Base-by-base conservation (phyloP, 139 green algal species). In the Chlamydomonas incerta region DNA sequence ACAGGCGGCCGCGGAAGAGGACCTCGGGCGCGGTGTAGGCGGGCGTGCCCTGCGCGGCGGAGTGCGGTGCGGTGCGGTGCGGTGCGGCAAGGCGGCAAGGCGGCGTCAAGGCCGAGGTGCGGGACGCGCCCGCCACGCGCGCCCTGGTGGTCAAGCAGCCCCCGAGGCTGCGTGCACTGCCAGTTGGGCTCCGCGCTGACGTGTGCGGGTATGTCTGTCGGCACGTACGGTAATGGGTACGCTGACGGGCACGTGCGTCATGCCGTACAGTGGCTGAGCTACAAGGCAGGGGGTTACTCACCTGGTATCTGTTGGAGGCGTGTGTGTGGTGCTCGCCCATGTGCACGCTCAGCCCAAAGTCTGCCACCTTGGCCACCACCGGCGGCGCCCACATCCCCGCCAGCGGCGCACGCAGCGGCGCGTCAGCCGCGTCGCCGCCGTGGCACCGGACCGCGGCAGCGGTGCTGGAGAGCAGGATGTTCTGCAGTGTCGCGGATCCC, bases 11-110 rank as follows among this genome's bases (percentile, higher is more conserved):
- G 0, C 31, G 58, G 8, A 26, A 11, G 24, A 63, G 13, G 0
- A 91, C 71, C 72, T 91, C 83, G 3, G 88, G 88, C 9, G 83
- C 88, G 41, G 87, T 81, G 80, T 92, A 88, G 66, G 88, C 72
- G 52, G 88, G 88, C 0, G 83, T 91, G 58, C 85, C 88, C 41
- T 71, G 65, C n/a, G n/a, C 29, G 29, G 28, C 4, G 29, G 58
- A 66, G 21, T 11, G 26, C 18, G 26, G 58, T 10, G 18, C 5
- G 58, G 58, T 10, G 20, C 18, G 9, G 5, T 11, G 26, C 17
- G 58, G 18, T 29, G 18, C 18, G 58, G 58, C 5, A 29, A n/a
- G 17, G 20, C 13, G 58, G 58, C 21, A 66, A 66, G 58, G 21
- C 58, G 21, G 5, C 21, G 58, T 66, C 13, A 29, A 66, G 58